Evolutionary conservation across 176 grass and related monocot species (phyloP).

Genomic region (Thalia dealbata): DNA sequence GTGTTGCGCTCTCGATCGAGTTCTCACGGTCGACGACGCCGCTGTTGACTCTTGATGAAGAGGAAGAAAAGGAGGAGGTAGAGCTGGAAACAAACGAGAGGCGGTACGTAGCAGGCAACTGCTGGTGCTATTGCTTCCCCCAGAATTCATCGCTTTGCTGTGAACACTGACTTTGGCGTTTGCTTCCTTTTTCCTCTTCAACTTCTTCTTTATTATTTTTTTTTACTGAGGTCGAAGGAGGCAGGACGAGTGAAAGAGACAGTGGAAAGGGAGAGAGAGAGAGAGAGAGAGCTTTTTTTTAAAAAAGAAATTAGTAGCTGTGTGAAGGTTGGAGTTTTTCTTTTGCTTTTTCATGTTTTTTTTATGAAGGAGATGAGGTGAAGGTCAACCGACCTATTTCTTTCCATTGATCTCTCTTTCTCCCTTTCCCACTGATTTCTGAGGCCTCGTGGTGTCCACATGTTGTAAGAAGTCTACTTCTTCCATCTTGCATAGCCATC

Average conservation of each 20-base stretch:
- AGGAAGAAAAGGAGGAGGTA: neutral
- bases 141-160: neutral
- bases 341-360: neutral
- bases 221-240: neutral
- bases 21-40: neutral
- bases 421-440: neutral
- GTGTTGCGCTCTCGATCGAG: neutral
- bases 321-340: neutral
- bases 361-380: neutral
- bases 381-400: constrained; percentile 6
- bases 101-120: neutral
- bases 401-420: neutral
- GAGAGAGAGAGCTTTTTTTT: neutral
- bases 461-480: neutral
- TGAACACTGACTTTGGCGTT: neutral
- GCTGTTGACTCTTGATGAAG: neutral
- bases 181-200: no score
- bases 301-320: no score
- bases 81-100: neutral
- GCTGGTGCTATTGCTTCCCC: neutral
- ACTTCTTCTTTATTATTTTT: no score
- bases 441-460: constrained; percentile 6
- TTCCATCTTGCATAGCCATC: neutral
- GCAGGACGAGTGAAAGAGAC: neutral
- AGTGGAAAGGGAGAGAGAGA: no score